phyloP scores from a whole-genome alignment of 352 stramenopile genomes.

The Pythium sp. region DNA sequence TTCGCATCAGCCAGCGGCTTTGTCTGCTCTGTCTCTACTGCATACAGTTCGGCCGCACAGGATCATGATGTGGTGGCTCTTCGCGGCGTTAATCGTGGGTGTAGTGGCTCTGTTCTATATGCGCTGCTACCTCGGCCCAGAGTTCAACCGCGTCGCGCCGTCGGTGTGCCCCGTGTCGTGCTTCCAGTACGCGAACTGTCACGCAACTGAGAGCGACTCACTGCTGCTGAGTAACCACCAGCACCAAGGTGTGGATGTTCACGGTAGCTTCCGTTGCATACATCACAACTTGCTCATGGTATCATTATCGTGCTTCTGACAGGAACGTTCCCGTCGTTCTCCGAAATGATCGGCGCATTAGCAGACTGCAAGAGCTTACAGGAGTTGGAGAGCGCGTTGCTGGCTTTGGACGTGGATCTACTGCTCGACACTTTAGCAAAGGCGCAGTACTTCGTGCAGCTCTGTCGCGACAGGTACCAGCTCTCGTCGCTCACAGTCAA shows the following conservation, averaged over 20 bases:
- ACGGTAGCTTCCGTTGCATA: neutral
- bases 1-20: neutral
- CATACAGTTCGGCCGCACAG: neutral
- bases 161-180: conserved; percentile 2
- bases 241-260: conserved; percentile 1
- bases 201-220: neutral
- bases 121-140: neutral
- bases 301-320: neutral
- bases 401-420: neutral
- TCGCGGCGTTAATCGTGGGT: conserved; percentile 4
- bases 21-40: neutral
- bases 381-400: conserved; percentile 5
- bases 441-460: conserved; percentile 7
- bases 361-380: conserved; percentile 1
- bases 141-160: neutral
- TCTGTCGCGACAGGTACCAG: neutral
- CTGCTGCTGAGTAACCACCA: conserved; percentile 1
- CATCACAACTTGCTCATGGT: neutral
- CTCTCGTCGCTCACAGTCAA: conserved; percentile 14
- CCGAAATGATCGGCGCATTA: neutral
- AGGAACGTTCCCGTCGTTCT: neutral
- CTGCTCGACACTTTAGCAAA: conserved; percentile 6
- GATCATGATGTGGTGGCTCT: conserved; percentile 8
- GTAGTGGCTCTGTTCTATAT: conserved; percentile 1
- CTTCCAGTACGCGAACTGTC: neutral